Percentiles rank a stretch among this genome's conserved stretches.
phyloP scores from a whole-genome alignment of 306 rosid species.

The Adenanthera pavonina region DNA sequence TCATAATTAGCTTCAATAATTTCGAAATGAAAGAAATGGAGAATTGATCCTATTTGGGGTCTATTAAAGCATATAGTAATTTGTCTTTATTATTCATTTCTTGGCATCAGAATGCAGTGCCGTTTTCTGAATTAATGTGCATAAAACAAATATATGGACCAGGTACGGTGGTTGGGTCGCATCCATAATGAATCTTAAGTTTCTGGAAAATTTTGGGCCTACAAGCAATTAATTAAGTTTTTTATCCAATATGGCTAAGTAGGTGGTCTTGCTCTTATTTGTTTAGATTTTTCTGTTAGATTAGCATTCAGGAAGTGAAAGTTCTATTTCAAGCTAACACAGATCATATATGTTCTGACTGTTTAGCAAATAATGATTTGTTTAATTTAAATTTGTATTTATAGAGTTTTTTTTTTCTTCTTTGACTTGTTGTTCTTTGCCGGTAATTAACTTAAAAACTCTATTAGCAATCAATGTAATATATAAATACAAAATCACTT shows the following conservation, averaged over 20 bases:
- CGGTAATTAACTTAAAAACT: too few relatives aligned
- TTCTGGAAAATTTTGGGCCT: not conserved
- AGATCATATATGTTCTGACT: too few relatives aligned
- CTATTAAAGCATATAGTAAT: not conserved
- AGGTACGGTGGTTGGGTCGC: not conserved
- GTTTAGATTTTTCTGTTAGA: not conserved
- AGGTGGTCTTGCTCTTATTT: not conserved
- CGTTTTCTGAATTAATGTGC: not conserved
- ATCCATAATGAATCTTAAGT: not conserved
- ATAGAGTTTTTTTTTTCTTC: too few relatives aligned
- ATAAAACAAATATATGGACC: not conserved
- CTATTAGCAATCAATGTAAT: too few relatives aligned
- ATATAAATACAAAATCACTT: too few relatives aligned
- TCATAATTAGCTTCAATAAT: not conserved
- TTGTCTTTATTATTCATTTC: not conserved
- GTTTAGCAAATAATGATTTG: too few relatives aligned
- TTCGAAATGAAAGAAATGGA: not conserved
- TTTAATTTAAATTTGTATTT: too few relatives aligned
- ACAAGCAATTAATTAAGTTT: not conserved
- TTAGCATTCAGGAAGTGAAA: not conserved
- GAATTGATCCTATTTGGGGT: not conserved
- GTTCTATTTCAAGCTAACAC: not conserved
- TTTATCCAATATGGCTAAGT: not conserved
- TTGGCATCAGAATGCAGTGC: not conserved
- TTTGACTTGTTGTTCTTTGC: too few relatives aligned